Base-by-base conservation (phyloP, 2,329 filamentous ascomycete species). In the Fusarium illudens region DNA sequence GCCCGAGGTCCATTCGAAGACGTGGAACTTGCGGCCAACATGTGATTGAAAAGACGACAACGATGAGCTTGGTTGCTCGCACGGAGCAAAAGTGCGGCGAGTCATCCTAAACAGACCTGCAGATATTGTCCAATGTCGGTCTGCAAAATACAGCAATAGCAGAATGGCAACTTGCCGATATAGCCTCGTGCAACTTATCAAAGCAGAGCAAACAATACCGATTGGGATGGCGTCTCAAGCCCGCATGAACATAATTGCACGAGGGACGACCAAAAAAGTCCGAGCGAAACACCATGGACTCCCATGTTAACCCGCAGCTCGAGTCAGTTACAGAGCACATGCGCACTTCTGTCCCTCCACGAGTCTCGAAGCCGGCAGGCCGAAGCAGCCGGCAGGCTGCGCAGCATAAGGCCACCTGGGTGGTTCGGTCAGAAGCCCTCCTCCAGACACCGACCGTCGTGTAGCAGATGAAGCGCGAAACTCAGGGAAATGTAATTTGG, bases 311-410 rank as follows among this genome's bases (percentile, higher is more conserved):
- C 42, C 30, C 39, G 39, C 15, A 19, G 49, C 39, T 52, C 49
- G 62, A 60, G 46, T 68, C 65, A 65, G 65, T 50, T 33, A 20
- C 48, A 44, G 53, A n/a, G 36, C 53, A 52, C 42, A 20, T 39
- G 57, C 11, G 30, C 53, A 56, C 29, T 57, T 25, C 6, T 54
- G 22, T 32, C 32, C 27, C n/a, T 29, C 39, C 5, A 17, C 22
- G 19, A 42, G 51, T 20, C 44, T 17, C n/a, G 36, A 53, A 33
- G 42, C 49, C 19, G 49, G 48, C 44, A 30, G 42, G 53, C 49
- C 60, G 48, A 68, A 54, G 46, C 34, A 53, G 27, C 46, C 22
- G 30, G 10, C 53, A 34, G 19, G 25, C 54, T 51, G 22, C 22
- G 29, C 15, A 32, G 17, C 39, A 54, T 36, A 60, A 32, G 39